Evolutionary conservation across 2,329 filamentous ascomycete species (phyloP).

Genomic region (Lachnellula occidentalis): DNA sequence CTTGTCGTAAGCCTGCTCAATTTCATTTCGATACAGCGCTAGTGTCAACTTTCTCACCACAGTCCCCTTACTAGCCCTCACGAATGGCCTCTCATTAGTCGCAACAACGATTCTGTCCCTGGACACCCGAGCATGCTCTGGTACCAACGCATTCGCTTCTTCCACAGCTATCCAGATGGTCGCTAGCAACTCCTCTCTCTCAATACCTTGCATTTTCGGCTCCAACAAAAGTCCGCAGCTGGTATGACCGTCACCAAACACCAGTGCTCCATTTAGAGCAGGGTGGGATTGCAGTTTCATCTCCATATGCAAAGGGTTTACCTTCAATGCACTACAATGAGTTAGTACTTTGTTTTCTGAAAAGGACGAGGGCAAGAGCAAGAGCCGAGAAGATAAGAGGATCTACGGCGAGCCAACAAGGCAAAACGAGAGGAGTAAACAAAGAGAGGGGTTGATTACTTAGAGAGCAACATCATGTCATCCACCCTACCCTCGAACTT

Average conservation of each 20-base stretch:
- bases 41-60: constrained; percentile 7
- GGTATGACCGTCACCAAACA: constrained; percentile 32
- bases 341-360: too few species aligned
- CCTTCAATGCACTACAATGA: constrained; percentile 34
- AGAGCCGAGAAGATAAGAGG: too few species aligned
- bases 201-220: constrained; percentile 1
- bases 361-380: too few species aligned
- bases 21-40: constrained; percentile 8
- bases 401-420: too few species aligned
- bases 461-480: constrained; percentile 41
- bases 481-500: constrained; percentile 33
- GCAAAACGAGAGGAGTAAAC: too few species aligned
- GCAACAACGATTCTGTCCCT: constrained; percentile 14
- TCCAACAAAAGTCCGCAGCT: constrained; percentile 17
- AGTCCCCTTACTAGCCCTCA: constrained; percentile 15
- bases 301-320: constrained; percentile 39
- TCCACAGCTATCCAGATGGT: constrained; percentile 16
- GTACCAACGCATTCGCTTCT: constrained; percentile 12
- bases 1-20: constrained; percentile 5
- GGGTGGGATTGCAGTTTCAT: constrained; percentile 31
- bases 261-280: constrained; percentile 28
- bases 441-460: constrained; percentile 7
- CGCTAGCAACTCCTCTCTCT: constrained; percentile 5
- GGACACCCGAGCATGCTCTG: constrained; percentile 15
- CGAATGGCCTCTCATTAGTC: constrained; percentile 7